Base-by-base conservation (phyloP, 192 early-diverging fungal species). In the Coemansia sp. region DNA sequence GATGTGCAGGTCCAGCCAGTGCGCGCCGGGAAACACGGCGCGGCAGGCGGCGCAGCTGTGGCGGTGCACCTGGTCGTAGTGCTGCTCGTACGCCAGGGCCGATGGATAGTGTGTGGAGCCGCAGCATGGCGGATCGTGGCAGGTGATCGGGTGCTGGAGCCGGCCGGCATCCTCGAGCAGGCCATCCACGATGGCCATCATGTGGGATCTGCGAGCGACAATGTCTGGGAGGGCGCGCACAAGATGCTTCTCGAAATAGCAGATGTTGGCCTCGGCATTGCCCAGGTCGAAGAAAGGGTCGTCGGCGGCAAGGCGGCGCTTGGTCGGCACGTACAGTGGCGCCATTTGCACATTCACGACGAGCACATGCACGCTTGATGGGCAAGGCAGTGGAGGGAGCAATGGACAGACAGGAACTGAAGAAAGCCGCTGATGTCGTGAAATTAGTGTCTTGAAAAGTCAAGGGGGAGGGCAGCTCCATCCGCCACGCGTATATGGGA, bases 1-100 rank as follows among this genome's bases (percentile, higher is more conserved):
- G 15, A 75, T 60, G 23, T 75, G 72, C 55, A 75, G 61, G 44
- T 68, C 72, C 52, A 75, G 57, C 72, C 72, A 75, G 36, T 68
- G 62, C n/a, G 66, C 36, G 50, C 61, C 61, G 45, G 72, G 72
- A n/a, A 75, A 47, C 11, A 68, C 39, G 17, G 65, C 64, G 17
- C 32, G 9, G 14, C 72, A 75, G 25, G 20, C 12, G 5, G 53
- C 50, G 46, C 72, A 75, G 15, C 15, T 38, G 35, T 75, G 58
- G 21, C 52, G 55, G 58, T 75, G 72, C 50, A 55, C 49, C 50
- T 64, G 60, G 50, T 75, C 65, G 51, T 75, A 75, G 53, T 75
- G 72, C 55, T 31, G 42, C 32, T 75, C 66, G 50, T 42, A 75
- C 2, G 64, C 65, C 25, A 58, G 53, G 11, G 56, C 20, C 8